Percentiles rank a stretch among this genome's conserved stretches.
phyloP scores from a whole-genome alignment of 352 stramenopile genomes.

The Phytophthora colocasiae region DNA sequence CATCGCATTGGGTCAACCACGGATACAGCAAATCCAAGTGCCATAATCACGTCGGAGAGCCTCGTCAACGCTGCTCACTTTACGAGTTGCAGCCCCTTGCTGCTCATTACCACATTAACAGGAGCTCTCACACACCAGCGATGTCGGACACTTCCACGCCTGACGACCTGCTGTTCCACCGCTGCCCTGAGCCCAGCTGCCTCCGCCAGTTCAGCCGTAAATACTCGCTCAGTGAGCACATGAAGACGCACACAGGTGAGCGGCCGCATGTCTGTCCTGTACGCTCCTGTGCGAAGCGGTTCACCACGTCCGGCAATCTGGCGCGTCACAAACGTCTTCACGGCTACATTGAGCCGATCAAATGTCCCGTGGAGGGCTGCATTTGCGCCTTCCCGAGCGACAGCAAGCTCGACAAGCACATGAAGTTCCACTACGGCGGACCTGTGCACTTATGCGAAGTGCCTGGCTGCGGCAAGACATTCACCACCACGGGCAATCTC shows the following conservation, averaged over 20 bases:
- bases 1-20: slow-evolving; percentile 2
- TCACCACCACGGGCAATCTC: slow-evolving; percentile 64
- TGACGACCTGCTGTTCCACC: slow-evolving; percentile 31
- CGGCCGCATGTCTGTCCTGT: slow-evolving; percentile 55
- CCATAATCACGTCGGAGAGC: slow-evolving; percentile 20
- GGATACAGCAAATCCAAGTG: slow-evolving; percentile 21
- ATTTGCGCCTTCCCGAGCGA: slow-evolving; percentile 48
- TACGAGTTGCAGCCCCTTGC: slow-evolving; percentile 27
- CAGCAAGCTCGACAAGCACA: slow-evolving; percentile 63
- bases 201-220: slow-evolving; percentile 49
- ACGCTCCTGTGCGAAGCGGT: slow-evolving; percentile 53
- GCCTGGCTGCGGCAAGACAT: slow-evolving; percentile 62
- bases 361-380: slow-evolving; percentile 47
- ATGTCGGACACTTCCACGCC: slow-evolving; percentile 24
- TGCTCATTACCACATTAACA: slow-evolving; percentile 5
- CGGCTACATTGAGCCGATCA: slow-evolving; percentile 45
- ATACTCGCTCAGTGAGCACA: slow-evolving; percentile 60
- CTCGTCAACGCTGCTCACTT: slow-evolving; percentile 16
- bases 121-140: slow-evolving; percentile 9
- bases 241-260: slow-evolving; percentile 65
- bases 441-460: slow-evolving; percentile 49
- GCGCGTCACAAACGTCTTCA: slow-evolving; percentile 61
- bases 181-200: slow-evolving; percentile 37
- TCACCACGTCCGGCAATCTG: slow-evolving; percentile 66
- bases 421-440: slow-evolving; percentile 60